These are phyloP conservation scores for Clathrus columnatus DNA, from an alignment of 768 basidiomycete species.

Conservation along the genomic window DNA sequence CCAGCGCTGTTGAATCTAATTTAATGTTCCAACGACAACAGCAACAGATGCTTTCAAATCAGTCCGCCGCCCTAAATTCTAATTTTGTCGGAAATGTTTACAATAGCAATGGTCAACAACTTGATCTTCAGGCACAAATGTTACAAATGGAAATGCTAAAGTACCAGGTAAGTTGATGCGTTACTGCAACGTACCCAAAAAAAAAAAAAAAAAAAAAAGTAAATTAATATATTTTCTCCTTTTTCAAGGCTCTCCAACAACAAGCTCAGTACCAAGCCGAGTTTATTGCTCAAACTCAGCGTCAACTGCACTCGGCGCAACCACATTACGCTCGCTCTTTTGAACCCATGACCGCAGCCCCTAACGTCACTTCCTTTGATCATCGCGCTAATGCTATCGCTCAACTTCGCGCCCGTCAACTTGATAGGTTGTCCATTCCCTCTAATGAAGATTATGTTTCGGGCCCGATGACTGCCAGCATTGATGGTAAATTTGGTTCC, in stretches of 20 bases:
- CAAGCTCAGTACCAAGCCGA: constrained; percentile 72
- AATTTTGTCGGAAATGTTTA: constrained; percentile 34
- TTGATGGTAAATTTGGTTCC: constrained; percentile 69
- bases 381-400: constrained; percentile 45
- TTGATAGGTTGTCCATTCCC: constrained; percentile 50
- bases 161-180: constrained; percentile 73
- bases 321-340: constrained; percentile 42
- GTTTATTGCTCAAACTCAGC: constrained; percentile 52
- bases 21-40: constrained; percentile 63
- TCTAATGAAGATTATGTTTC: constrained; percentile 26
- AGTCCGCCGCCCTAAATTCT: constrained; percentile 12
- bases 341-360: constrained; percentile 68
- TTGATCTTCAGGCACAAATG: constrained; percentile 42
- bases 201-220: neutral
- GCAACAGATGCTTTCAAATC: constrained; percentile 27
- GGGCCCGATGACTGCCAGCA: constrained; percentile 77
- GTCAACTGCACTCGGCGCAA: constrained; percentile 35
- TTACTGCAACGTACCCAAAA: constrained; percentile 11
- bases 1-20: constrained; percentile 50
- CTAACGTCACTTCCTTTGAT: constrained; percentile 56
- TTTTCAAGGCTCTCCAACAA: constrained; percentile 45
- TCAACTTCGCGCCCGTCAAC: constrained; percentile 58
- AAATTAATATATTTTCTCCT: constrained; percentile 13
- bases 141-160: constrained; percentile 76
- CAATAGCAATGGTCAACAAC: constrained; percentile 38